Percentiles rank a stretch among this genome's conserved stretches.
These are phyloP conservation scores for Tuber borchii DNA, from an alignment of 495 filamentous ascomycete genomes.

Conservation along the genomic window DNA sequence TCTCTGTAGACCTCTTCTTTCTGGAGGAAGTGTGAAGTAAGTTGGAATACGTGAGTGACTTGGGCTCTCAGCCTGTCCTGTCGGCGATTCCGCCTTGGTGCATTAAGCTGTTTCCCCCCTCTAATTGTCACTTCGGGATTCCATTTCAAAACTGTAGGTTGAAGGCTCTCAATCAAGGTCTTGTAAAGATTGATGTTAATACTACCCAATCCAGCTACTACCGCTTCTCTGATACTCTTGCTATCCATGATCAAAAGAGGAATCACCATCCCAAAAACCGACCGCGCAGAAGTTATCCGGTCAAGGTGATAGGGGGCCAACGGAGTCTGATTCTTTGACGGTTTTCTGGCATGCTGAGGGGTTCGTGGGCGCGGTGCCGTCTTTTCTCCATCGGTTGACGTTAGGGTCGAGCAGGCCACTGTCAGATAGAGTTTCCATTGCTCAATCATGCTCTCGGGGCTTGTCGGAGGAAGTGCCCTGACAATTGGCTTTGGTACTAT, in stretches of 20 bases:
- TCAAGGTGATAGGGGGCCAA: constrained; percentile 58
- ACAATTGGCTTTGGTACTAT: constrained; percentile 49
- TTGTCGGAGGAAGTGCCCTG: constrained; percentile 55
- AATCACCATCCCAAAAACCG: constrained; percentile 82
- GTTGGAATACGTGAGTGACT: constrained; percentile 88
- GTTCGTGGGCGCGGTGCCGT: constrained; percentile 48
- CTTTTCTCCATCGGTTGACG: constrained; percentile 65
- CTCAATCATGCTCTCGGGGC: constrained; percentile 82
- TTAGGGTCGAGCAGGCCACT: constrained; percentile 92
- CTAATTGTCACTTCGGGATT: constrained; percentile 44
- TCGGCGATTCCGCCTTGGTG: constrained; percentile 66
- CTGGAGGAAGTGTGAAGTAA: constrained; percentile 85
- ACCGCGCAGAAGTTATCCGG: constrained; percentile 79
- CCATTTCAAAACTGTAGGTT: constrained; percentile 60
- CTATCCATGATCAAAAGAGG: constrained; percentile 74
- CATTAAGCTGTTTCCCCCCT: constrained; percentile 57
- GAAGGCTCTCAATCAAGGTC: constrained; percentile 80
- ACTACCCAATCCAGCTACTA: constrained; percentile 85
- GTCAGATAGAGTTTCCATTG: constrained; percentile 99
- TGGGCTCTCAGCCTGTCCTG: constrained; percentile 85
- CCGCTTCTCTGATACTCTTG: constrained; percentile 72
- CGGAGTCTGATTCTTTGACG: constrained; percentile 56
- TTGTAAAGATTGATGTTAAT: constrained; percentile 96
- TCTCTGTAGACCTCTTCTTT: constrained; percentile 73
- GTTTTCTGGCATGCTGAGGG: constrained; percentile 76